These are phyloP conservation scores for Astrothelium subdiscretum DNA, from an alignment of 495 filamentous ascomycete genomes.

Conservation along the genomic window DNA sequence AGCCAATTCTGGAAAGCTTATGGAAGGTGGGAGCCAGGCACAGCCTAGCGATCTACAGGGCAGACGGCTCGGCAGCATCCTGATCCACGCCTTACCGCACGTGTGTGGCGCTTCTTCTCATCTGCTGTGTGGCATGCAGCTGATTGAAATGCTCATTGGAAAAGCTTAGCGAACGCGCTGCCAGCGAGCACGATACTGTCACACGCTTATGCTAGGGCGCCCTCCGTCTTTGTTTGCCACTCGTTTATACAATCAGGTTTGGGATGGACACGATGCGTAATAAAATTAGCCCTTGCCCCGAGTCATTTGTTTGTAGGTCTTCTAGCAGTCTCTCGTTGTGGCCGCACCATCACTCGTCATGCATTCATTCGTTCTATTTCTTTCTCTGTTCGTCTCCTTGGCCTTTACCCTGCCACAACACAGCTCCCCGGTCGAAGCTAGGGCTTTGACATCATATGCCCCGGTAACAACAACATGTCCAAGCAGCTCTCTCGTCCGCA, in stretches of 20 bases:
- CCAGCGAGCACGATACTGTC: neutral
- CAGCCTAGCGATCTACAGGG: neutral
- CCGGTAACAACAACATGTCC: slow-evolving; percentile 21
- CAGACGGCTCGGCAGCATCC: neutral
- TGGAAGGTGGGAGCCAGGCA: neutral
- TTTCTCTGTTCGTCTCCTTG: neutral
- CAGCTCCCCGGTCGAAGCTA: neutral
- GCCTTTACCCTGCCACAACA: neutral
- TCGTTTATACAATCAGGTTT: neutral
- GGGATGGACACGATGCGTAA: neutral
- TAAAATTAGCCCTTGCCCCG: neutral
- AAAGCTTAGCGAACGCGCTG: neutral
- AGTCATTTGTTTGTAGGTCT: neutral
- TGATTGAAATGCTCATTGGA: neutral
- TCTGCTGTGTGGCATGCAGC: neutral
- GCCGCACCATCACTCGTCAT: neutral
- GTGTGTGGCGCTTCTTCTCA: neutral
- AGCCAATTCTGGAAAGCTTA: too few species aligned
- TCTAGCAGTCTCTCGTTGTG: neutral
- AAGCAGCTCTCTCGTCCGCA: slow-evolving; percentile 19
- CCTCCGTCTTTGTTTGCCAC: neutral
- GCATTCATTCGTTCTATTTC: neutral
- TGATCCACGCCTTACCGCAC: neutral
- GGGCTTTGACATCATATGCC: slow-evolving; percentile 19
- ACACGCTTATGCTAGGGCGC: neutral